Conservation (phyloP, 1,284 basidiomycete genomes). For the Cutaneotrichosporon dermatis region DNA sequence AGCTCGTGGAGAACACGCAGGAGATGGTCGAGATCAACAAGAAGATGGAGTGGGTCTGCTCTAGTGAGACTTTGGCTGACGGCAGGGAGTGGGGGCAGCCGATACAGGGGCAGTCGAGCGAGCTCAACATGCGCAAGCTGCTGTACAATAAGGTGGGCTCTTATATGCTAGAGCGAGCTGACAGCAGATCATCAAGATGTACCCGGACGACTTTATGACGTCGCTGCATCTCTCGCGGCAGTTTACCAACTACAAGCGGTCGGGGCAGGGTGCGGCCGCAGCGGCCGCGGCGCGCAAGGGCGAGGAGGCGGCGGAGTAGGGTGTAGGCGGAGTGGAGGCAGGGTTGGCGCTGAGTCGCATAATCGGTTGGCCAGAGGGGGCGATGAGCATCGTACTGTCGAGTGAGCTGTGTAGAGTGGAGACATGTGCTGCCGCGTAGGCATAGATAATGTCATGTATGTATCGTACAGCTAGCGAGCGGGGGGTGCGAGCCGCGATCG, state of each 20-base stretch:
- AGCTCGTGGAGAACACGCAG: conserved; percentile 38
- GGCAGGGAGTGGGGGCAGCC: conserved; percentile 24
- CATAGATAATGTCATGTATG: too few species aligned
- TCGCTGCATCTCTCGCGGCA: conserved; percentile 16
- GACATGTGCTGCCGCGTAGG: too few species aligned
- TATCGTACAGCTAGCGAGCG: too few species aligned
- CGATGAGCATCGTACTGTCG: too few species aligned
- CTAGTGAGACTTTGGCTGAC: too few species aligned
- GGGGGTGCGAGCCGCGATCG: too few species aligned
- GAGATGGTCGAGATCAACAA: conserved; percentile 36
- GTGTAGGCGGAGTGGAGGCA: too few species aligned
- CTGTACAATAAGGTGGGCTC: conserved; percentile 31
- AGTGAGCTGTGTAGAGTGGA: too few species aligned
- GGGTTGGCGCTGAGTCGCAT: too few species aligned
- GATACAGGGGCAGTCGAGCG: conserved; percentile 24
- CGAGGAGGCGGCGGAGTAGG: not conserved
- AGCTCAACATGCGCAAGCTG: conserved; percentile 27
- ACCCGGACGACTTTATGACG: conserved; percentile 42
- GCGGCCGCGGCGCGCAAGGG: not conserved
- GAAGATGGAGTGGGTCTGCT: conserved; percentile 27
- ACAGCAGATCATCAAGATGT: conserved; percentile 33
- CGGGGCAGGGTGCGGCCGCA: conserved; percentile 1
- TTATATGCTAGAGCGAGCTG: not conserved
- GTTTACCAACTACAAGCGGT: conserved; percentile 16
- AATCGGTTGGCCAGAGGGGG: too few species aligned